These are phyloP conservation scores for Sanghuangporus weigelae DNA, from an alignment of 1,284 basidiomycete species.

Conservation along the genomic window DNA sequence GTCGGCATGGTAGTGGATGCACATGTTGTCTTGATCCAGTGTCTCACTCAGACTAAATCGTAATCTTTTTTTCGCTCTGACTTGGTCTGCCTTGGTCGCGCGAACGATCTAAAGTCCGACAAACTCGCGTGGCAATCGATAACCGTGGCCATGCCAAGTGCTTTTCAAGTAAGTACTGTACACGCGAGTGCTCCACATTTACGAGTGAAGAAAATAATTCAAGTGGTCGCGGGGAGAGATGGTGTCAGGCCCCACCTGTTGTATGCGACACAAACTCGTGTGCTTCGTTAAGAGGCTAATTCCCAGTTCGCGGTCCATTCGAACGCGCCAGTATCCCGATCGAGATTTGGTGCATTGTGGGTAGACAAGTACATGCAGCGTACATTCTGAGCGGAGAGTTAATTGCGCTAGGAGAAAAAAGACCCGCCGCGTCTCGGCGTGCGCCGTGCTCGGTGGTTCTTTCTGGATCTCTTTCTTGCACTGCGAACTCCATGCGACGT, in stretches of 20 bases:
- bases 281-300: neutral
- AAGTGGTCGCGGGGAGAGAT: neutral
- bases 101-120: neutral
- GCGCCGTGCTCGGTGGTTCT: slow-evolving; percentile 7
- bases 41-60: neutral
- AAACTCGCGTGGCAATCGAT: neutral
- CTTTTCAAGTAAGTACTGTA: neutral
- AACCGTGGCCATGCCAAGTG: neutral
- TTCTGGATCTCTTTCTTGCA: neutral
- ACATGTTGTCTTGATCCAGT: neutral
- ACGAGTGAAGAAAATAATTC: neutral
- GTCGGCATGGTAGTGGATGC: neutral
- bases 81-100: neutral
- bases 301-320: neutral
- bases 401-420: neutral
- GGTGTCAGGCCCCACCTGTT: neutral
- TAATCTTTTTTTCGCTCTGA: neutral
- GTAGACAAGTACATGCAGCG: neutral
- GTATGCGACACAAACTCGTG: neutral
- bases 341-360: neutral
- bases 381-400: neutral
- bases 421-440: neutral
- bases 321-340: neutral
- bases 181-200: neutral
- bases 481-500: neutral